phyloP scores from a whole-genome alignment of 2,329 filamentous ascomycete species.

The Aspergillus latus region DNA sequence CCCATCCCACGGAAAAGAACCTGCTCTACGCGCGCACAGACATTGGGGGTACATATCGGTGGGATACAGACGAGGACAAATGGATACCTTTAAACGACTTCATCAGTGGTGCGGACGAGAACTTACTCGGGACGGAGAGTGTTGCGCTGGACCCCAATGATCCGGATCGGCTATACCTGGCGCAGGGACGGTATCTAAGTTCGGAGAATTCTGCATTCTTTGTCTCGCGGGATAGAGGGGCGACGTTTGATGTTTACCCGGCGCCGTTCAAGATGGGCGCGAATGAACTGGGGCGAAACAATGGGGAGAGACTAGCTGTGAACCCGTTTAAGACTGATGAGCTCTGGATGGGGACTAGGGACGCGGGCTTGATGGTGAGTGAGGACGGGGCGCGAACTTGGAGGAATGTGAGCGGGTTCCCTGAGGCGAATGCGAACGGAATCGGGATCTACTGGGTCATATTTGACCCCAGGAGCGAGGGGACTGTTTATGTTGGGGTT shows the following conservation, averaged over 20 bases:
- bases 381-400: constrained; percentile 14
- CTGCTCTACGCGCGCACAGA: constrained; percentile 20
- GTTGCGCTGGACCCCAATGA: constrained; percentile 16
- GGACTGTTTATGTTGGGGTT: constrained; percentile 16
- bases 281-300: constrained; percentile 18
- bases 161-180: constrained; percentile 15
- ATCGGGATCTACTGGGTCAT: constrained; percentile 18
- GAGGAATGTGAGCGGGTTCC: constrained; percentile 17
- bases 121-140: constrained; percentile 19
- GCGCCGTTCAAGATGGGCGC: constrained; percentile 17
- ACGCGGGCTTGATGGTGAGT: constrained; percentile 18
- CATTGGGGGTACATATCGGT: constrained; percentile 19
- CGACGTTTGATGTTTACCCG: constrained; percentile 11
- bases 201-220: constrained; percentile 15
- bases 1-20: constrained; percentile 15
- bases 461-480: constrained; percentile 13
- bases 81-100: constrained; percentile 20
- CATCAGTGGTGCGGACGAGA: constrained; percentile 15
- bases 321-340: constrained; percentile 18
- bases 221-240: constrained; percentile 15
- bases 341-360: constrained; percentile 17
- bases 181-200: constrained; percentile 17
- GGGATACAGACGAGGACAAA: constrained; percentile 9
- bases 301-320: constrained; percentile 18
- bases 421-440: constrained; percentile 13